Conservation (phyloP, 306 rosid genomes). For the Dryas octopetala region DNA sequence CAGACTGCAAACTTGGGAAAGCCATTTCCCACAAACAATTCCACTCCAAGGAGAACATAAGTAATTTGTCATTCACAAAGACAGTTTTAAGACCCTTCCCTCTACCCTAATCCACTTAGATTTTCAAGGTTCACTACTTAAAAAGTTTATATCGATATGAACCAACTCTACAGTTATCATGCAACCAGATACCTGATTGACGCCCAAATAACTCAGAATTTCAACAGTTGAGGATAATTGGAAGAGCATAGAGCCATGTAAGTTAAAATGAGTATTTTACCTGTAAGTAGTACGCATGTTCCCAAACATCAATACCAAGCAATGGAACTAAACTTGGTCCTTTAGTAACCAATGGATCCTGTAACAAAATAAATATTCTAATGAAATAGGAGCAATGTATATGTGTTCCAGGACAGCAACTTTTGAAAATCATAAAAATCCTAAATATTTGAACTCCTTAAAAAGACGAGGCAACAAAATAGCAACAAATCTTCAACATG, state of each 20-base stretch:
- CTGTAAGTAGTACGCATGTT: constrained; percentile 98
- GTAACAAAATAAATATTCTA: constrained; percentile 27
- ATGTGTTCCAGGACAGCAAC: neutral
- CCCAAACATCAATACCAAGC: constrained; percentile 99
- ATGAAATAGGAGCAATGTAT: neutral
- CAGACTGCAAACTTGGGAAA: neutral
- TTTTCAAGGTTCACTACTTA: neutral
- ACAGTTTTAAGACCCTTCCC: neutral
- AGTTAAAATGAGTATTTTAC: constrained; percentile 41
- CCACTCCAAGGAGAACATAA: neutral
- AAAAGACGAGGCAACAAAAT: neutral
- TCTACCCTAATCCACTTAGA: neutral
- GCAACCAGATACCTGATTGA: neutral
- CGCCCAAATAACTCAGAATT: neutral
- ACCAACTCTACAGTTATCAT: neutral
- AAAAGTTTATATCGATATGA: neutral
- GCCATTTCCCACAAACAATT: neutral
- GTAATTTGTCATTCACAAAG: neutral
- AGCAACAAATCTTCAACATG: neutral
- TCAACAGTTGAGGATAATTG: neutral
- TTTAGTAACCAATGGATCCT: constrained; percentile 95
- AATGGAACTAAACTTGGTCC: constrained; percentile 81
- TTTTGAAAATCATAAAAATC: neutral
- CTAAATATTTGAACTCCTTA: neutral
- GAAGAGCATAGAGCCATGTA: neutral